Percentiles rank a stretch among this genome's conserved stretches.
Conservation (phyloP, 345 rosid genomes). For the Murraya koenigii region DNA sequence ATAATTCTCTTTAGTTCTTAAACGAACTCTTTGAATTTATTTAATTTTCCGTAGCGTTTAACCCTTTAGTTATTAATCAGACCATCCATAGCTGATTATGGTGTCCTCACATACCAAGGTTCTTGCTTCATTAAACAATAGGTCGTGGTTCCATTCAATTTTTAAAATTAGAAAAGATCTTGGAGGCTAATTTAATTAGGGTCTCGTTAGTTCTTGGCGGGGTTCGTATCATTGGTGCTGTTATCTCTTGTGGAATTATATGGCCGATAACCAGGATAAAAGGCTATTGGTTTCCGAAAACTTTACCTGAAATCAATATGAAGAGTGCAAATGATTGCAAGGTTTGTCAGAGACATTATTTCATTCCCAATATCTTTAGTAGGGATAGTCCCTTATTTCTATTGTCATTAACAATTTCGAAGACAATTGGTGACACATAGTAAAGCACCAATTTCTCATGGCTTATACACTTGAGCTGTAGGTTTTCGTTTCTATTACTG, state of each 20-base stretch:
- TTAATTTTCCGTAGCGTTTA: too few relatives aligned
- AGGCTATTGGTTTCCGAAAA: slow-evolving; percentile 73
- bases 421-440: background rate
- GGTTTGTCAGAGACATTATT: slow-evolving; percentile 30
- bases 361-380: background rate
- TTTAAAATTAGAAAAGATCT: too few relatives aligned
- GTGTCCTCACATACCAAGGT: too few relatives aligned
- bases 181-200: too few relatives aligned
- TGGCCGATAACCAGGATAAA: slow-evolving; percentile 75
- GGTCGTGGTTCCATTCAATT: too few relatives aligned
- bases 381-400: background rate
- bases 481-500: slow-evolving; percentile 82
- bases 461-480: slow-evolving; percentile 21
- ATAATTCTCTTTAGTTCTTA: too few relatives aligned
- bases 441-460: background rate
- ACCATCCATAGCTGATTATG: too few relatives aligned
- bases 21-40: too few relatives aligned
- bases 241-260: slow-evolving; percentile 91
- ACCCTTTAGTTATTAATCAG: too few relatives aligned
- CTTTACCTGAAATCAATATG: slow-evolving; percentile 65
- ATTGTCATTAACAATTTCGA: background rate
- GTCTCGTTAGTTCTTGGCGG: too few relatives aligned
- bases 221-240: too few relatives aligned
- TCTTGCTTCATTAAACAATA: too few relatives aligned
- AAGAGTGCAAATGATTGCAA: slow-evolving; percentile 83